These are phyloP conservation scores for Thalassia testudinum DNA, from an alignment of 116 monocot genomes.

Conservation along the genomic window DNA sequence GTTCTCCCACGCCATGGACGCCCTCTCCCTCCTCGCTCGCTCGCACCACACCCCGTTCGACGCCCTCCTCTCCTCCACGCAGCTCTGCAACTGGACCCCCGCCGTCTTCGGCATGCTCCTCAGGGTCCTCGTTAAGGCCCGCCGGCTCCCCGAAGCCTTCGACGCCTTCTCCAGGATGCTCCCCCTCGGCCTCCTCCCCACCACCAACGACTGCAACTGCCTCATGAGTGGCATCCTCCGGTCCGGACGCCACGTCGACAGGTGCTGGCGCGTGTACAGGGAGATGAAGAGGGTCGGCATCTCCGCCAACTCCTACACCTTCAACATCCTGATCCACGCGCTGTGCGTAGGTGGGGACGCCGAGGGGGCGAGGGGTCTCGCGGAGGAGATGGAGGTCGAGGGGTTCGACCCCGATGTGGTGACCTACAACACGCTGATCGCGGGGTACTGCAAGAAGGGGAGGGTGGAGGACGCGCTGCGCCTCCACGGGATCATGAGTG, in stretches of 20 bases:
- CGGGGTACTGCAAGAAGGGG: conserved; percentile 44
- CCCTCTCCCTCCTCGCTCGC: conserved; percentile 21
- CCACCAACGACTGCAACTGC: conserved; percentile 27
- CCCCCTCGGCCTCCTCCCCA: conserved; percentile 14
- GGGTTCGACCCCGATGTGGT: conserved; percentile 72
- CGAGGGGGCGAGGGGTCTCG: conserved; percentile 34
- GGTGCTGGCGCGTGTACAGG: conserved; percentile 43
- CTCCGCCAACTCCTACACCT: conserved; percentile 38
- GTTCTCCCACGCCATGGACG: conserved; percentile 15
- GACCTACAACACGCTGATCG: conserved; percentile 77
- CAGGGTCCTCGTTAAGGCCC: conserved; percentile 22
- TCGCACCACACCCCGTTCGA: conserved; percentile 14
- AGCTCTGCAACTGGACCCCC: conserved; percentile 21
- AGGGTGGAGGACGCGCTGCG: conserved; percentile 20
- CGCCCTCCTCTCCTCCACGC: conserved; percentile 15
- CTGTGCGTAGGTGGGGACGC: conserved; percentile 33
- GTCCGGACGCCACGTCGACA: conserved; percentile 6
- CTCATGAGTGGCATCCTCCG: conserved; percentile 27
- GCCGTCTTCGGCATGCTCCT: conserved; percentile 39
- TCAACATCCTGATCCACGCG: conserved; percentile 50
- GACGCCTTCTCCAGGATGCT: conserved; percentile 15
- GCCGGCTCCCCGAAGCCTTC: conserved; percentile 17
- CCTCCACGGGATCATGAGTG: conserved; percentile 20
- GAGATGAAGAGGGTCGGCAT: conserved; percentile 31
- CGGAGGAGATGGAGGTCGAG: conserved; percentile 47